A percentile compares a stretch with the other conserved stretches of the same genome.
phyloP scores from a whole-genome alignment of 192 early-diverging fungal species.

The Chytriomyces hyalinus region DNA sequence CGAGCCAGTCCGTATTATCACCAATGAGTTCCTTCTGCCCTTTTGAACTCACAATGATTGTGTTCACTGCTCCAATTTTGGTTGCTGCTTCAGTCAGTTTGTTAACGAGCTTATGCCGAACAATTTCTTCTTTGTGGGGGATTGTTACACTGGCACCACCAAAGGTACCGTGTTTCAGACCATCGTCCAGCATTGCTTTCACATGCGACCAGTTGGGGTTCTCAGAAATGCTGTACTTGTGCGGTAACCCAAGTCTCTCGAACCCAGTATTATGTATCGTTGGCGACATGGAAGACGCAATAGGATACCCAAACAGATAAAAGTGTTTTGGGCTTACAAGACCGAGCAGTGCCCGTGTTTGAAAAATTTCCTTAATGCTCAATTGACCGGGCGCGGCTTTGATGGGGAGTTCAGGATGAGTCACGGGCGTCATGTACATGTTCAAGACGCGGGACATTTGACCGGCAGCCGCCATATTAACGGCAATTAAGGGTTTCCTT shows the following conservation, averaged over 20 bases:
- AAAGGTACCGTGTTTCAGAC: constrained; percentile 61
- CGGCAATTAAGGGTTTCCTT: constrained; percentile 80
- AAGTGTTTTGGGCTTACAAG: constrained; percentile 70
- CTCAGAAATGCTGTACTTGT: constrained; percentile 79
- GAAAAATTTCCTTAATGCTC: constrained; percentile 76
- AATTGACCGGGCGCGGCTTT: constrained; percentile 95
- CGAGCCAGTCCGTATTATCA: constrained; percentile 97
- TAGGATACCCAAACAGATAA: constrained; percentile 90
- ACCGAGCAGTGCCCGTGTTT: constrained; percentile 73
- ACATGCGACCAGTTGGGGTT: constrained; percentile 66
- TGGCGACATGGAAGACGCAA: constrained; percentile 88
- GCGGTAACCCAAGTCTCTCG: constrained; percentile 79
- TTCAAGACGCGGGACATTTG: constrained; percentile 90
- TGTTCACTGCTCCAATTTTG: constrained; percentile 95
- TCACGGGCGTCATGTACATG: constrained; percentile 91
- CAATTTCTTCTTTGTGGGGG: constrained; percentile 89
- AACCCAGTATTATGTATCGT: constrained; percentile 93
- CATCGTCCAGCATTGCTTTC: constrained; percentile 41
- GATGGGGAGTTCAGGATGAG: constrained; percentile 77
- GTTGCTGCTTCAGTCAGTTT: constrained; percentile 76
- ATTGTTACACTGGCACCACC: constrained; percentile 96
- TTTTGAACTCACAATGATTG: constrained; percentile 50
- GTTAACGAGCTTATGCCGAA: constrained; percentile 66
- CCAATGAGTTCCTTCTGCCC: constrained; percentile 64
- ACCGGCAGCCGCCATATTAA: constrained; percentile 93